Conservation (phyloP, 371 early-diverging fungal species). For the Mucor lusitanicus region DNA sequence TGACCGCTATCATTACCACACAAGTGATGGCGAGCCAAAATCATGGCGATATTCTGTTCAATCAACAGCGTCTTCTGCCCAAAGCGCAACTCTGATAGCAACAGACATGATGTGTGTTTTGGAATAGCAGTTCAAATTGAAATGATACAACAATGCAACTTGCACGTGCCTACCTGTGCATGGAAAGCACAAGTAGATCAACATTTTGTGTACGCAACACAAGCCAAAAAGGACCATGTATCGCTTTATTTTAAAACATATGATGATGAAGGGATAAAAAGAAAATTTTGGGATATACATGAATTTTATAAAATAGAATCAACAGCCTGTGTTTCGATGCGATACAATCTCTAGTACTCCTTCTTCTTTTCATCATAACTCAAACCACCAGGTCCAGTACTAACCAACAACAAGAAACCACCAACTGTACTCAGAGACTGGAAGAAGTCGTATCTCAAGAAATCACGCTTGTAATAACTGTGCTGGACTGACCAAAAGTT, state of each 20-base stretch:
- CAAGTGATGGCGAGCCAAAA: neutral
- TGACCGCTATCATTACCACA: neutral
- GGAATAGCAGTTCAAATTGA: neutral
- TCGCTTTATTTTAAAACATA: neutral
- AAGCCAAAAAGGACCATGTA: neutral
- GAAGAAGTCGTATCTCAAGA: conserved; percentile 97
- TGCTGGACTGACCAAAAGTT: conserved; percentile 96
- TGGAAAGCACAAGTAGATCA: neutral
- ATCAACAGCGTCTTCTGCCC: neutral
- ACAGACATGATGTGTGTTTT: neutral
- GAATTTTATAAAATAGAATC: neutral
- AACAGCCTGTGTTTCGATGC: neutral
- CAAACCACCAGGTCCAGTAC: conserved; percentile 90
- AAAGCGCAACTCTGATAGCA: no score
- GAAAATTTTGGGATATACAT: neutral
- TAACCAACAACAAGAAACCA: conserved; percentile 90
- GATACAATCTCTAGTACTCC: conserved; percentile 59
- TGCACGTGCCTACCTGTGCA: neutral
- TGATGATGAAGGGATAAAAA: neutral
- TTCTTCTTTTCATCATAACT: conserved; percentile 98
- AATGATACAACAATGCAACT: neutral
- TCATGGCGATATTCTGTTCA: neutral
- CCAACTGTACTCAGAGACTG: conserved; percentile 96
- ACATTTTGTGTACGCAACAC: neutral
- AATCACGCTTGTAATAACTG: conserved; percentile 80